Percentiles rank a stretch among this genome's conserved stretches.
Evolutionary conservation across 352 stramenopile genomes (phyloP).

Genomic region (Phytophthora chlamydospora): DNA sequence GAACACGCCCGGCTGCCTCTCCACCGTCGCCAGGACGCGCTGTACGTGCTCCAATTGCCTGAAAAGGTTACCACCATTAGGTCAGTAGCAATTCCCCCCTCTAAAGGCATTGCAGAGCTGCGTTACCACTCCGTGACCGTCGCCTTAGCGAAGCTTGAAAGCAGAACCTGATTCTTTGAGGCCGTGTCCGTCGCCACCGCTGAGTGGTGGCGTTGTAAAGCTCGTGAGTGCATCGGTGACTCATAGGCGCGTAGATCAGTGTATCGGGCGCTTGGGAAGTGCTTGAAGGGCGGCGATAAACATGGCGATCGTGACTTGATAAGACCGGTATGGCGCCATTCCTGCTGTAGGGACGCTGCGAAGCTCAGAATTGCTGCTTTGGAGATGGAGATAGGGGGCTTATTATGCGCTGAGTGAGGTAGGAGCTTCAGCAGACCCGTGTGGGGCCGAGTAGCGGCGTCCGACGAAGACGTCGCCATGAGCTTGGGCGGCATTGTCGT

Average conservation of each 20-base stretch:
- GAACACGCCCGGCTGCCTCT: constrained; percentile 41
- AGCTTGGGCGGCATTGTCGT: constrained; percentile 30
- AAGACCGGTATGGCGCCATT: neutral
- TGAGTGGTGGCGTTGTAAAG: constrained; percentile 18
- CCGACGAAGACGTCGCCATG: constrained; percentile 41
- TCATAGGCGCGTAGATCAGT: constrained; percentile 26
- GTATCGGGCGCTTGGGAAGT: constrained; percentile 38
- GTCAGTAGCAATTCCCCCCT: neutral
- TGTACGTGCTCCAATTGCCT: constrained; percentile 58
- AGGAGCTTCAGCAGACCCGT: constrained; percentile 14
- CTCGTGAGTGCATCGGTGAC: constrained; percentile 9
- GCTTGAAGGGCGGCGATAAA: constrained; percentile 27
- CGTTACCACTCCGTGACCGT: constrained; percentile 43
- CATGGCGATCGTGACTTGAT: neutral
- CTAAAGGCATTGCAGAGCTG: constrained; percentile 3
- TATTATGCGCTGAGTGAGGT: constrained; percentile 4
- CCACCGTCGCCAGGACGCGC: constrained; percentile 40
- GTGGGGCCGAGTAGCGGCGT: constrained; percentile 1
- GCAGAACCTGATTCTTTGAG: constrained; percentile 37
- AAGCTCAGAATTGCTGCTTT: constrained; percentile 12
- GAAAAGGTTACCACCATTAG: neutral
- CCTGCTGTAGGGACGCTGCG: constrained; percentile 5
- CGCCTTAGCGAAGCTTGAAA: constrained; percentile 47
- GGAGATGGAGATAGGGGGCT: neutral
- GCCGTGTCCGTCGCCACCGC: constrained; percentile 39